Percentiles rank a stretch among this genome's conserved stretches.
Evolutionary conservation across 1,139 yeast genomes (phyloP).

Genomic region (Debaryomyces coudertii): DNA sequence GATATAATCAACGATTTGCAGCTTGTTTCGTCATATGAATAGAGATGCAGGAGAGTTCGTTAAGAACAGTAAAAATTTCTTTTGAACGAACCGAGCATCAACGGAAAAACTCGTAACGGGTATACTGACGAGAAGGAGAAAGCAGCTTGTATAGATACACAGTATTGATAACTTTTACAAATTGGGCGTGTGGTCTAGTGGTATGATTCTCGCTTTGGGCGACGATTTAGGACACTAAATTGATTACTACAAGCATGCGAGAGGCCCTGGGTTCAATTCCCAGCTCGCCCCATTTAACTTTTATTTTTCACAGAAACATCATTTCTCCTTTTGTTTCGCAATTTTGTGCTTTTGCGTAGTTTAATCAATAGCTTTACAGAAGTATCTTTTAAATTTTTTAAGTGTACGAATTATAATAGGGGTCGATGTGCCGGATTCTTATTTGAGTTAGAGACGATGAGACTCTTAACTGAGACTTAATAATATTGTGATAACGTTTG

Average conservation of each 20-base stretch:
- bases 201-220: slow-evolving; percentile 27
- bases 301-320: neutral
- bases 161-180: neutral
- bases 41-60: neutral
- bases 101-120: neutral
- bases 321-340: neutral
- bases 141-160: neutral
- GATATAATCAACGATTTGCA: neutral
- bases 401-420: no score
- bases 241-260: slow-evolving; percentile 21
- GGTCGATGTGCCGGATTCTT: no score
- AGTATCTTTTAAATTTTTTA: no score
- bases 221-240: slow-evolving; percentile 15
- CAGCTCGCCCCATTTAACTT: slow-evolving; percentile 22
- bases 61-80: neutral
- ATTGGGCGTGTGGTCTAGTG: slow-evolving; percentile 26
- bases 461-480: no score
- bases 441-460: no score
- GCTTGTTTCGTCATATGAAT: neutral
- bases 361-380: no score
- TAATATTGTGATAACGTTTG: no score
- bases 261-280: slow-evolving; percentile 28
- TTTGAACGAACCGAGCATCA: neutral
- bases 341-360: no score
- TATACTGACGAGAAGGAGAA: no score